Evolutionary conservation across 2,329 filamentous ascomycete species (phyloP), one percentile per base, ranked within the genome.

Genomic region (Claviceps spartinae): DNA sequence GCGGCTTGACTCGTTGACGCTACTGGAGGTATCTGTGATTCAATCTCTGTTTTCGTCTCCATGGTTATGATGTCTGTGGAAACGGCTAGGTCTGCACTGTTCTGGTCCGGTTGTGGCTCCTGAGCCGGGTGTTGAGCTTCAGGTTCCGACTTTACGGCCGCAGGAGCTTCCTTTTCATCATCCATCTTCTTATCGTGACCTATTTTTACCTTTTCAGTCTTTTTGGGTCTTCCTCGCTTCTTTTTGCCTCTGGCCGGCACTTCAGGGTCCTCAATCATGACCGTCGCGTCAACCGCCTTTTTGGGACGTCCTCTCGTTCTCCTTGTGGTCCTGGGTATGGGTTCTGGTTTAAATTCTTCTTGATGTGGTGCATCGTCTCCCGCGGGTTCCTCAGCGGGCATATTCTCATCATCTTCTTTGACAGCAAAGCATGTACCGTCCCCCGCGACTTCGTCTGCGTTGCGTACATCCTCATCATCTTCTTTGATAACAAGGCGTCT

Each of bases 181-280:
- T 47, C 42, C 4, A 40, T 18, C 26, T 47, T 48, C 16, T 42
- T 43, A n/a, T 47, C 24, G 9, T 30, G 36, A n/a, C 38, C 36
- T 2, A 36, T 13, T 34, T 38, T 5, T 11, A 18, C 6, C n/a
- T 40, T 14, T 2, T 38, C 47, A 1, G 47, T 55, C 52, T 73
- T 74, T 53, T 64, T 68, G 16, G 72, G 71, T 20, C 72, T 64
- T 4, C 73, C 72, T 48, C 72, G 63, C 54, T 65, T 70, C 58
- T 65, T 70, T 51, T 65, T 68, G 6, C 22, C 30, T 38, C 50
- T 44, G 26, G 34, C 14, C 30, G 41, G 34, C 20, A 42, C 22
- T 13, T 5, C 16, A n/a, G 24, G 20, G 8, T 45, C 24, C 47
- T 52, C 50, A 20, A 49, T 59, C 34, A 52, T 47, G 44, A 52